phyloP scores from a whole-genome alignment of 768 basidiomycete species.

The Pleurotus salmoneostramineus region DNA sequence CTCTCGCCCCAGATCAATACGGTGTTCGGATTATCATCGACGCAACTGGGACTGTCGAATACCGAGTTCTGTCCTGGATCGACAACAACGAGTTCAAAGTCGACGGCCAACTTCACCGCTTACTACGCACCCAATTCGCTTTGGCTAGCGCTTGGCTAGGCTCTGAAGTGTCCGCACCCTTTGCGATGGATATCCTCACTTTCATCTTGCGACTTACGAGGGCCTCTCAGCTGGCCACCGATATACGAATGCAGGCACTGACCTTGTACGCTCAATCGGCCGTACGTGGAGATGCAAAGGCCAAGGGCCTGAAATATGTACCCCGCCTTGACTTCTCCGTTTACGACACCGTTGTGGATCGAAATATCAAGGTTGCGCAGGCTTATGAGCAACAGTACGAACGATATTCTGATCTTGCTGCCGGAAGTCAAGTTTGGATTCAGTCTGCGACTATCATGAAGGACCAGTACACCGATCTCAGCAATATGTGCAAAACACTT shows the following conservation, averaged over 20 bases:
- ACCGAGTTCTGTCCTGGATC: background rate
- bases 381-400: background rate
- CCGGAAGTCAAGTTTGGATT: background rate
- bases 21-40: background rate
- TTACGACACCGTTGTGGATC: background rate
- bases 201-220: background rate
- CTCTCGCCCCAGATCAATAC: background rate
- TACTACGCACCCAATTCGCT: background rate
- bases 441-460: background rate
- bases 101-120: background rate
- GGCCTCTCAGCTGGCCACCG: background rate
- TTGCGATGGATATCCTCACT: background rate
- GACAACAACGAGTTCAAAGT: background rate
- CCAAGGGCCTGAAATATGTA: background rate
- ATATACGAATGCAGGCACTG: background rate
- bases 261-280: background rate
- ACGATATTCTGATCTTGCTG: background rate
- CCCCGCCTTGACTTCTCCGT: background rate
- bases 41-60: background rate
- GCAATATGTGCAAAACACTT: background rate
- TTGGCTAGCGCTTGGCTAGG: background rate
- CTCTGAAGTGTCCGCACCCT: background rate
- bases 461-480: background rate
- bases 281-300: background rate
- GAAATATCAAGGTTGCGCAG: background rate